Base-by-base conservation (phyloP, 805 yeast species). In the Ogataea methylovora region DNA sequence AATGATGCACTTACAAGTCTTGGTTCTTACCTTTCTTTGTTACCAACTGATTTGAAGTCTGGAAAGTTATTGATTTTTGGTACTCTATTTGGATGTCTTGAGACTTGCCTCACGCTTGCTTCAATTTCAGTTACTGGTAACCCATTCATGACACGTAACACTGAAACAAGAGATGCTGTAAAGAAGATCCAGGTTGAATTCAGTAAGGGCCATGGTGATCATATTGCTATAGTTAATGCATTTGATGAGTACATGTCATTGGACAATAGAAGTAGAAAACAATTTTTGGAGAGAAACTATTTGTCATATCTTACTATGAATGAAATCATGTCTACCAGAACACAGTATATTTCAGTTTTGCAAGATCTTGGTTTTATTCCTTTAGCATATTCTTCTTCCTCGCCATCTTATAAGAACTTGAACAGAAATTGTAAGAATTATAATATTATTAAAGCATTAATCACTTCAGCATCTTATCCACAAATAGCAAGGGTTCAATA, bases 21-120 rank as follows among this genome's bases (percentile, higher is more conserved):
- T 29, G 98, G 98, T 15, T 69, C 64, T 28, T 86, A 80, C 47
- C 64, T 90, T 24, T 80, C 96, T 0, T 64, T 80, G 49, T 63
- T 90, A 39, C 98, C 98, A 1, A 77, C 84, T 1, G 97, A 90
- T 53, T 71, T 90, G 29, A 79, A 75, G 40, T 81, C 86, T 31
- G 96, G 95, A 8, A 90, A 90, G 48, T 57, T 88, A 34, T 60
- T 90, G 24, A 75, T 88, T 13, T 72, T 77, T 40, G 87, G 95
- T 1, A 76, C 90, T 28, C 69, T 88, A 5, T 84, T 90, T 54
- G 92, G 92, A 0, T 81, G 92, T 48, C 59, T 88, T 7, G 88
- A 84, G 18, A 60, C 71, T 14, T 80, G 88, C 38, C 63, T 87
- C n/a, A 75, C 92, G 1, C 60, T 85, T n/a, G 90, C 94, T 0